Percentiles rank a stretch among this genome's conserved stretches.
Evolutionary conservation across 2,329 filamentous ascomycete species (phyloP).

Genomic region (Apiospora arundinis): DNA sequence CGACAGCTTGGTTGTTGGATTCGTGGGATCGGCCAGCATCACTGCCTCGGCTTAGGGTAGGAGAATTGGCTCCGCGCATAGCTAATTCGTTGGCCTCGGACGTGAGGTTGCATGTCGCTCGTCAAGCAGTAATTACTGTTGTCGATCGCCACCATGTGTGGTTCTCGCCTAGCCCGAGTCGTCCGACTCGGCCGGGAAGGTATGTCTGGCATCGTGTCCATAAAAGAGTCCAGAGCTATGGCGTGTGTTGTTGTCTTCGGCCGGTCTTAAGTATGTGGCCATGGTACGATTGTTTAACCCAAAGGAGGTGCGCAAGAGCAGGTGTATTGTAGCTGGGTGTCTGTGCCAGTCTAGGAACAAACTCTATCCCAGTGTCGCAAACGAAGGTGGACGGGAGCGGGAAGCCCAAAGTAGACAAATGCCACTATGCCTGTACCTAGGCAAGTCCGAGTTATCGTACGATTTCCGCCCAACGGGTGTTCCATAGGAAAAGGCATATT

Average conservation of each 20-base stretch:
- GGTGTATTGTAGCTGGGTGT: neutral
- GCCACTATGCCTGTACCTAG: neutral
- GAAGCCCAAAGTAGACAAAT: neutral
- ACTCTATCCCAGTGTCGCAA: neutral
- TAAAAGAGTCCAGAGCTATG: neutral
- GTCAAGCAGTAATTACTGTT: neutral
- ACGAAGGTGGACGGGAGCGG: neutral
- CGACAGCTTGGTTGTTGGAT: too few species aligned
- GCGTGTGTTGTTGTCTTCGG: neutral
- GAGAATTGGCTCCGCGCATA: neutral
- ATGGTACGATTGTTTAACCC: neutral
- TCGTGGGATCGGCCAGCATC: neutral
- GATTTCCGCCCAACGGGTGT: neutral
- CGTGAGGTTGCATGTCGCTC: neutral
- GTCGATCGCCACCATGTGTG: neutral
- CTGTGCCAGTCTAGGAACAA: neutral
- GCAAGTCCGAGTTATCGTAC: neutral
- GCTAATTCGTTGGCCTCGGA: neutral
- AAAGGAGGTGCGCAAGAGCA: neutral
- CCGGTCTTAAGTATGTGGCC: neutral
- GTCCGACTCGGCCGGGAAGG: neutral
- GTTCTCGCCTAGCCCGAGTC: too few species aligned
- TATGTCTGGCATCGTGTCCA: neutral
- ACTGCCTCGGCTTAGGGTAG: neutral
- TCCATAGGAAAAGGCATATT: neutral